Evolutionary conservation across 2,329 filamentous ascomycete genomes (phyloP).

Genomic region (Endoconidiophora laricicola): DNA sequence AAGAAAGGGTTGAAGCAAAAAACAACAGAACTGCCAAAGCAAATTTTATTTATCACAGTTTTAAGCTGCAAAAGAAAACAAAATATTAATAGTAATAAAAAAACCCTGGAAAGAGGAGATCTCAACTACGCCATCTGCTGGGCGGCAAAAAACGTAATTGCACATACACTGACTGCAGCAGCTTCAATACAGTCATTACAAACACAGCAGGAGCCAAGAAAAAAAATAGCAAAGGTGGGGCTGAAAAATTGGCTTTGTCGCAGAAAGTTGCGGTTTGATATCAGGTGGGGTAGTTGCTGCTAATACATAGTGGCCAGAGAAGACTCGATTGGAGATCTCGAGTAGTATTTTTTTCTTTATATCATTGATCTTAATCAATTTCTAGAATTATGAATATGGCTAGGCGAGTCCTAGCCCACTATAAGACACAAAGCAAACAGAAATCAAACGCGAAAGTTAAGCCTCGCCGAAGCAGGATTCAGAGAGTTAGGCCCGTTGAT

Average conservation of each 20-base stretch:
- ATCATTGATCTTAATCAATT: too few species aligned
- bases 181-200: not conserved
- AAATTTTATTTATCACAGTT: slow-evolving; percentile 6
- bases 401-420: too few species aligned
- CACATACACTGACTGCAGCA: not conserved
- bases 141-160: not conserved
- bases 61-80: slow-evolving; percentile 6
- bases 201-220: too few species aligned
- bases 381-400: too few species aligned
- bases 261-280: not conserved
- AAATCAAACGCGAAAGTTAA: too few species aligned
- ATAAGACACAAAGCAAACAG: too few species aligned
- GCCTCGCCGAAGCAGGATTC: too few species aligned
- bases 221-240: slow-evolving; percentile 8
- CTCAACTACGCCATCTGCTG: not conserved
- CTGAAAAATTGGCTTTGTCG: slow-evolving; percentile 7
- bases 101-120: not conserved
- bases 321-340: too few species aligned
- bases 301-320: too few species aligned
- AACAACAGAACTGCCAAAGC: slow-evolving; percentile 8
- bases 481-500: too few species aligned
- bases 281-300: not conserved
- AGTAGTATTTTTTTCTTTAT: too few species aligned
- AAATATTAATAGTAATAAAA: not conserved
- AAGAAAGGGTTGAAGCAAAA: too few species aligned